Evolutionary conservation across 1,139 yeast genomes (phyloP), one percentile per base, ranked within the genome.

Genomic region (Hemisphaericaspora lyxosophila): DNA sequence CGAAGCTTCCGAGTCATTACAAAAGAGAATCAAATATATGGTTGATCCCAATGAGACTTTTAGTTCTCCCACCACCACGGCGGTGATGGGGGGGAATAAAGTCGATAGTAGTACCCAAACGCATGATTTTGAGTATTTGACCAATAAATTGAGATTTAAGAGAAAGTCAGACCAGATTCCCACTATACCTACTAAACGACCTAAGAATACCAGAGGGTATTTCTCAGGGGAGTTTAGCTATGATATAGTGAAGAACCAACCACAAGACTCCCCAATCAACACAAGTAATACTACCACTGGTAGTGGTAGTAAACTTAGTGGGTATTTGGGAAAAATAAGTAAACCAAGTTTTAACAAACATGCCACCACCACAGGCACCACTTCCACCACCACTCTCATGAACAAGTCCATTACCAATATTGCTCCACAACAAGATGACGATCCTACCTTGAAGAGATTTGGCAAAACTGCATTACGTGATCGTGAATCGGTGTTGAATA

Each of bases 41-140:
- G 55, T 64, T 3, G 59, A 70, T 45, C 75, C 76, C 0, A 55
- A 60, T 33, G 76, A 71, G 46, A 69, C 75, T 3, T 31, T 43
- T 50, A 4, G 54, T 53, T 14, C 31, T 33, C 18, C 26, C 5
- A 27, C 42, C 6, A n/a, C n/a, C n/a, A n/a, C n/a, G n/a, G n/a
- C n/a, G n/a, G n/a, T n/a, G n/a, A n/a, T n/a, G n/a, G 42, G 39
- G 4, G 40, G 47, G 5, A 56, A 54, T 34, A 55, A 52, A 33
- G 73, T 70, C 5, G 75, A 71, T 42, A 63, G 71, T 1, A 44
- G 70, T 2, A 71, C 77, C 3, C 77, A 71, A 46, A 71, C 76
- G 2, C 69, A 62, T 41, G 62, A 65, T 45, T 28, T 49, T 18
- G 55, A 56, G 25, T 64, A 54, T 33, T 55, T 70, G 36, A 51